Conservation (phyloP, 2,329 filamentous ascomycete genomes). For the Fusarium metavorans region DNA sequence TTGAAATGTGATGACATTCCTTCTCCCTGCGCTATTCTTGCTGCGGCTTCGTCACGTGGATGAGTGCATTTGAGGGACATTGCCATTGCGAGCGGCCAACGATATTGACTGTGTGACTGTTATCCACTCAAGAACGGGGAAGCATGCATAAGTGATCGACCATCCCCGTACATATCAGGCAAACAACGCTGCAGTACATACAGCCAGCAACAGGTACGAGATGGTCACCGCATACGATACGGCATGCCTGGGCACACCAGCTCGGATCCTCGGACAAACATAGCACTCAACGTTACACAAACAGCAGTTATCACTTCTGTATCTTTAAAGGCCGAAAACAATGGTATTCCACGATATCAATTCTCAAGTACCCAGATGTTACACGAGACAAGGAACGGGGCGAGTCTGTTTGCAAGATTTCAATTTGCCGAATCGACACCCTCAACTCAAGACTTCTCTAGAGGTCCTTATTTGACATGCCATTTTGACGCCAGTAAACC, state of each 20-base stretch:
- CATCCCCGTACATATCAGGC: conserved; percentile 1
- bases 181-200: neutral
- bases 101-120: neutral
- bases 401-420: conserved; percentile 47
- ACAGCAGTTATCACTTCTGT: neutral
- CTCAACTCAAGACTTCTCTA: conserved; percentile 48
- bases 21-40: conserved; percentile 15
- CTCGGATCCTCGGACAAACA: neutral
- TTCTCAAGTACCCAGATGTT: neutral
- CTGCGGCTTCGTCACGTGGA: conserved; percentile 6
- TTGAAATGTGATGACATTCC: conserved; percentile 18
- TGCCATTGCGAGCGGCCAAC: conserved; percentile 5
- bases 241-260: neutral
- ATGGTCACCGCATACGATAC: neutral
- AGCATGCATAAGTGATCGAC: neutral
- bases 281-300: neutral
- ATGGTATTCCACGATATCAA: conserved; percentile 11
- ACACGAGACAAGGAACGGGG: conserved; percentile 13
- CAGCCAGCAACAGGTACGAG: neutral
- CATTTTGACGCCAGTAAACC: conserved; percentile 60
- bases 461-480: conserved; percentile 56
- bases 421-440: conserved; percentile 51
- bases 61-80: conserved; percentile 9
- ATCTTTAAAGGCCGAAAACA: neutral
- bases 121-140: conserved; percentile 1